phyloP scores from a whole-genome alignment of 1,139 yeast genomes.

The Saccharomyces hybrid region DNA sequence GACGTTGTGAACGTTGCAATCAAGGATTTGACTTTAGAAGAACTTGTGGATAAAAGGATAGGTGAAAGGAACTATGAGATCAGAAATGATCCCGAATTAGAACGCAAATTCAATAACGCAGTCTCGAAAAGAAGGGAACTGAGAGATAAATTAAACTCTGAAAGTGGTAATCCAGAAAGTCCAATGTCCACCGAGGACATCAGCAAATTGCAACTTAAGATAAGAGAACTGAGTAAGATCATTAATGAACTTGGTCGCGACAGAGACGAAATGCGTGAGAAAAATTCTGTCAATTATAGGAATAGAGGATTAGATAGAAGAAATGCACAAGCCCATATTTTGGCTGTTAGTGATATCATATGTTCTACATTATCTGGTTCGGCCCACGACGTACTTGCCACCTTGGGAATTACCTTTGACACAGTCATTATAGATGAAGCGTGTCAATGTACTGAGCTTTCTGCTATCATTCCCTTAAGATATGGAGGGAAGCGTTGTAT shows the following conservation, averaged over 20 bases:
- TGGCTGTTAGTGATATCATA: conserved; percentile 75
- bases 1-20: conserved; percentile 85
- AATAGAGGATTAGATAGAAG: conserved; percentile 73
- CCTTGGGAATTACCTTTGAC: conserved; percentile 69
- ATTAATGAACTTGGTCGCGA: conserved; percentile 65
- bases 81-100: conserved; percentile 29
- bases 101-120: conserved; percentile 24
- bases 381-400: conserved; percentile 79
- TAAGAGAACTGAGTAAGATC: conserved; percentile 49
- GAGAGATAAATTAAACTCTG: conserved; percentile 24
- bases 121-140: conserved; percentile 24
- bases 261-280: conserved; percentile 74
- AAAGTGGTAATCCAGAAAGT: conserved; percentile 27
- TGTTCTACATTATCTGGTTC: conserved; percentile 93
- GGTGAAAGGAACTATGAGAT: conserved; percentile 38
- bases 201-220: conserved; percentile 40
- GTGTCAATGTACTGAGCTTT: conserved; percentile 91
- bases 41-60: conserved; percentile 64
- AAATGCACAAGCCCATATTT: conserved; percentile 61
- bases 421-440: conserved; percentile 98
- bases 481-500: conserved; percentile 88
- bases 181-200: conserved; percentile 31
- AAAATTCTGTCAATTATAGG: conserved; percentile 57
- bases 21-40: conserved; percentile 78
- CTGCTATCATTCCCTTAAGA: conserved; percentile 84